A percentile compares a stretch with the other conserved stretches of the same genome.
Evolutionary conservation across 305 asterid genomes (phyloP).

Genomic region (Fraxinus velutina): DNA sequence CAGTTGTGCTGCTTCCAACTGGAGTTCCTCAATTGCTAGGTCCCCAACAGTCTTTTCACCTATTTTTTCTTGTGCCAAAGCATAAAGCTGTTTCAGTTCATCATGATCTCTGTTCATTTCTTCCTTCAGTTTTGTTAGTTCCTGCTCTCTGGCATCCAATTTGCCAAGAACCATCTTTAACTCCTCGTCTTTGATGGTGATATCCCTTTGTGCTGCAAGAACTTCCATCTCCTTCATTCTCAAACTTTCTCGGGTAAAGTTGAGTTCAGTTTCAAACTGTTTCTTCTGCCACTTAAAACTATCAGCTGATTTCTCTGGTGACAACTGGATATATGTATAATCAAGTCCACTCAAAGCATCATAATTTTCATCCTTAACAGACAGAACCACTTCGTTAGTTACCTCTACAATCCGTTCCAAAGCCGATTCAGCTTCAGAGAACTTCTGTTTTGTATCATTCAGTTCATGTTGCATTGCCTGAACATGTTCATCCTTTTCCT

Average conservation of each 20-base stretch:
- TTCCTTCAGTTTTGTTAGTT: constrained; percentile 47
- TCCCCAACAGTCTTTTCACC: constrained; percentile 58
- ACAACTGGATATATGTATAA: constrained; percentile 19
- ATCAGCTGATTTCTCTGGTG: constrained; percentile 28
- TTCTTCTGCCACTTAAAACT: constrained; percentile 42
- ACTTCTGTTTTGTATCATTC: constrained; percentile 38
- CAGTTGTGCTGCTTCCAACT: constrained; percentile 67
- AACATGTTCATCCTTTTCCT: constrained; percentile 58
- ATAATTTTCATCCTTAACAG: constrained; percentile 29
- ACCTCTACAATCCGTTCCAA: constrained; percentile 63
- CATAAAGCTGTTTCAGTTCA: constrained; percentile 49
- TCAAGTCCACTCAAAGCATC: constrained; percentile 25
- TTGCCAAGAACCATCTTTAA: constrained; percentile 37
- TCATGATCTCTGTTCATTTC: constrained; percentile 42
- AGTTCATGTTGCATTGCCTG: constrained; percentile 55
- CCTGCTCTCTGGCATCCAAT: constrained; percentile 60
- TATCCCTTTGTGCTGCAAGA: constrained; percentile 55
- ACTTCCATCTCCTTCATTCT: constrained; percentile 63
- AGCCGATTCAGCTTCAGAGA: constrained; percentile 63
- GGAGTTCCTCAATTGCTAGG: constrained; percentile 66
- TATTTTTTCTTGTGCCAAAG: constrained; percentile 52
- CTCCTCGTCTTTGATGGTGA: constrained; percentile 66
- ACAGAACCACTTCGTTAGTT: constrained; percentile 51
- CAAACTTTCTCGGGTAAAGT: constrained; percentile 52
- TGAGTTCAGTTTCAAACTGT: constrained; percentile 64